A percentile compares a stretch with the other conserved stretches of the same genome.
These are phyloP conservation scores for Botrytis elliptica DNA, from an alignment of 2,329 filamentous ascomycete species.

Conservation along the genomic window DNA sequence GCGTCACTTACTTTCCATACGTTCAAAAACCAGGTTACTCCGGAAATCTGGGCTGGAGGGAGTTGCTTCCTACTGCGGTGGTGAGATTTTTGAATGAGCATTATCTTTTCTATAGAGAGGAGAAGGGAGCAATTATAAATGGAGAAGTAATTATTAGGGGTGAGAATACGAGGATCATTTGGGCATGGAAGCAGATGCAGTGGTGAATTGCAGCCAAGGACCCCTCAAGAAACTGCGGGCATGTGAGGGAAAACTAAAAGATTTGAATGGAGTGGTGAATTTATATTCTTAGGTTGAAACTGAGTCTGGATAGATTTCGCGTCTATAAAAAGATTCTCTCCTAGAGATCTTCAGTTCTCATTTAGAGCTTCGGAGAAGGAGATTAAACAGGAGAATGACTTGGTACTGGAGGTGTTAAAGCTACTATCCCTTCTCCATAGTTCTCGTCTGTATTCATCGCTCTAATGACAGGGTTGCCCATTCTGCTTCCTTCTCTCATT, in stretches of 20 bases:
- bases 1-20: background rate
- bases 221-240: accelerated
- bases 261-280: too few species aligned
- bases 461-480: accelerated
- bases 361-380: too few species aligned
- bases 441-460: accelerated
- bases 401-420: background rate
- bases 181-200: background rate
- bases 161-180: accelerated
- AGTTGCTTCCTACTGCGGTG: too few species aligned
- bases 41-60: too few species aligned
- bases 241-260: too few species aligned
- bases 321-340: background rate
- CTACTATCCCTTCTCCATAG: accelerated
- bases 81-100: too few species aligned
- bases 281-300: too few species aligned
- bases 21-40: background rate
- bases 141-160: accelerated
- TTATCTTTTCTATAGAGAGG: too few species aligned
- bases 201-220: too few species aligned
- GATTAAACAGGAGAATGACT: too few species aligned
- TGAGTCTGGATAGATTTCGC: background rate
- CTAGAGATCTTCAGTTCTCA: too few species aligned
- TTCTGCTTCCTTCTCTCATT: accelerated
- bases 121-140: background rate